These are phyloP conservation scores for Oryza longistaminata DNA, from an alignment of 176 grass and related monocot species.

Conservation along the genomic window DNA sequence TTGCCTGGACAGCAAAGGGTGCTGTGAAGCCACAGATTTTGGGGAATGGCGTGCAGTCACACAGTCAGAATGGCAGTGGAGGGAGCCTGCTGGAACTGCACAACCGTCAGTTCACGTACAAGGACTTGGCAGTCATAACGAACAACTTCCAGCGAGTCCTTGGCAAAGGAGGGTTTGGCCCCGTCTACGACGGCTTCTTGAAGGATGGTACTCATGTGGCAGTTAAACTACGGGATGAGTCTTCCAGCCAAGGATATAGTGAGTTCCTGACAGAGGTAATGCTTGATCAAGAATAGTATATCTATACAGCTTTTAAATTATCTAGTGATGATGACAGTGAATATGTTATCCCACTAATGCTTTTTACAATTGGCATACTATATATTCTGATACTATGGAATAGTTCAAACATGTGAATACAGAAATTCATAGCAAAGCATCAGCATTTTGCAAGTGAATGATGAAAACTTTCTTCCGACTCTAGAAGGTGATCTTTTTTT, in stretches of 20 bases:
- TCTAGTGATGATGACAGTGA: too few species aligned
- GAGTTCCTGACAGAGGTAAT: constrained; percentile 67
- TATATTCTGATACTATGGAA: too few species aligned
- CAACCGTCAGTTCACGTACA: constrained; percentile 53
- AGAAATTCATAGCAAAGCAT: too few species aligned
- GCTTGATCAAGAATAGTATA: not conserved
- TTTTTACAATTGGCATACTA: too few species aligned
- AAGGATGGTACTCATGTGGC: constrained; percentile 59
- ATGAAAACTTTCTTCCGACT: not conserved
- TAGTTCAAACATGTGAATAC: too few species aligned
- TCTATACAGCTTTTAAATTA: too few species aligned
- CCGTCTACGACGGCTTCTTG: constrained; percentile 51
- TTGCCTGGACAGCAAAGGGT: not conserved
- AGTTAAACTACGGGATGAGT: constrained; percentile 43
- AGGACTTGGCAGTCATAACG: constrained; percentile 46
- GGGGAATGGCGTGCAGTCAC: not conserved
- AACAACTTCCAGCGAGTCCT: constrained; percentile 53
- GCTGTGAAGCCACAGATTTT: constrained; percentile 21
- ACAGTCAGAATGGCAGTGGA: not conserved
- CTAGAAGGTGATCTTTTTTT: not conserved
- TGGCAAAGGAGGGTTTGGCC: constrained; percentile 60
- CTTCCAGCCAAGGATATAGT: constrained; percentile 39
- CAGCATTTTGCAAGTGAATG: not conserved
- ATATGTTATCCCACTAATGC: too few species aligned
- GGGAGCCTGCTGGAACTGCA: constrained; percentile 26